These are phyloP conservation scores for Ajuga chamaepitys DNA, from an alignment of 257 asterid species.

Conservation along the genomic window DNA sequence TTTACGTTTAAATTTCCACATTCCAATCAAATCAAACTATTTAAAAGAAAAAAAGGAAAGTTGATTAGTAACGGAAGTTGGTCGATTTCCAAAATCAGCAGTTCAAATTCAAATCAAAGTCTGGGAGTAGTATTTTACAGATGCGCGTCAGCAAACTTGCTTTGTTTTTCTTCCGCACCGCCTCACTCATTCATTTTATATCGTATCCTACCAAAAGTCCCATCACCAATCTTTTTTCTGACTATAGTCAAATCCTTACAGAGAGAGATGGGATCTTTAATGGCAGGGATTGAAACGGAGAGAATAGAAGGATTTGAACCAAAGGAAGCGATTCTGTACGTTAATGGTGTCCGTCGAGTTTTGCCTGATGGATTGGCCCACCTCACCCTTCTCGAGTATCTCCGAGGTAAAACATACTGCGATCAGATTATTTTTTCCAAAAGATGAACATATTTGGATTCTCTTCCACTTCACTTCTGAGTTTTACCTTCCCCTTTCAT, in stretches of 20 bases:
- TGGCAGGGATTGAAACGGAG: slow-evolving; percentile 30
- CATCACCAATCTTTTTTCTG: background rate
- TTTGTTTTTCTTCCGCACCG: background rate
- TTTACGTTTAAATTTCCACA: too few species aligned
- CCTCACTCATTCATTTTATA: too few species aligned
- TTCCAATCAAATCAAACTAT: too few species aligned
- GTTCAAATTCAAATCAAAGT: too few species aligned
- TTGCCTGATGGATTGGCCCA: slow-evolving; percentile 91
- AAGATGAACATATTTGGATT: background rate
- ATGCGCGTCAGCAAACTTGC: too few species aligned
- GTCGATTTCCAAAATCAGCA: too few species aligned
- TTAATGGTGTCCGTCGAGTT: slow-evolving; percentile 82
- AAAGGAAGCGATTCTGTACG: slow-evolving; percentile 62
- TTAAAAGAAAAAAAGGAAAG: too few species aligned
- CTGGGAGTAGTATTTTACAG: too few species aligned
- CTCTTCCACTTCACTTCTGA: background rate
- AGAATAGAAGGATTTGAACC: slow-evolving; percentile 22
- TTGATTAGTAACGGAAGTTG: too few species aligned
- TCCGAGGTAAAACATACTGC: slow-evolving; percentile 50
- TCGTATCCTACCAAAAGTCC: background rate
- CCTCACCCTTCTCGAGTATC: slow-evolving; percentile 87
- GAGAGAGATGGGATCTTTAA: slow-evolving; percentile 57
- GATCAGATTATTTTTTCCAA: background rate
- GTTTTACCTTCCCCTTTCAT: background rate
- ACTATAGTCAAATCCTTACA: background rate